These are phyloP conservation scores for Micractinium sp. DNA, from an alignment of 139 green algal genomes.

Conservation along the genomic window DNA sequence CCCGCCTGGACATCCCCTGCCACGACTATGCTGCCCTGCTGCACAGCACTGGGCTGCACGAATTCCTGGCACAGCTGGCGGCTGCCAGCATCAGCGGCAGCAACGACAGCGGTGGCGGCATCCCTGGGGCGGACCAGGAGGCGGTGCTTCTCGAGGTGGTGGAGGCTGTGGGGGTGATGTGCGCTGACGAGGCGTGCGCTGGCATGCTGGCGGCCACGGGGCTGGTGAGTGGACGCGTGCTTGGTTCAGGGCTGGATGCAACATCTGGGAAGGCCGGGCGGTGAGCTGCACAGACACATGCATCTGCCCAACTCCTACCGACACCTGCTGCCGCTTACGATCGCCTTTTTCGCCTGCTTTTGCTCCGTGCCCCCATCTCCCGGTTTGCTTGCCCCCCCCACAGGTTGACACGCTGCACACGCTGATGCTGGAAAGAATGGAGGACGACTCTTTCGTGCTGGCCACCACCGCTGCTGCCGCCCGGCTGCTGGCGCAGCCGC, in stretches of 20 bases:
- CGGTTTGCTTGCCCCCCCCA: too few species aligned
- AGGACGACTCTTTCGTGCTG: slow-evolving; percentile 89
- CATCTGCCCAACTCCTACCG: too few species aligned
- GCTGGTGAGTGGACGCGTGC: slow-evolving; percentile 42
- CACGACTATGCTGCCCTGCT: slow-evolving; percentile 72
- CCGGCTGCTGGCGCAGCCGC: slow-evolving; percentile 67
- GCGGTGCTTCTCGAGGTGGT: slow-evolving; percentile 81
- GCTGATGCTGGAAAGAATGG: slow-evolving; percentile 74
- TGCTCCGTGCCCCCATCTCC: too few species aligned
- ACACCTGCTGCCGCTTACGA: too few species aligned
- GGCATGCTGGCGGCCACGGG: slow-evolving; percentile 60
- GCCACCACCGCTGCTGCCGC: slow-evolving; percentile 70
- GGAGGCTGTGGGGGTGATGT: slow-evolving; percentile 75
- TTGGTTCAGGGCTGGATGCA: background rate
- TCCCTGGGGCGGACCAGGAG: too few species aligned
- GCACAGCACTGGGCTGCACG: slow-evolving; percentile 68
- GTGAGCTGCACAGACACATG: too few species aligned
- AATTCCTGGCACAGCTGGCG: slow-evolving; percentile 66
- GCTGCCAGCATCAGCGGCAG: slow-evolving; percentile 47
- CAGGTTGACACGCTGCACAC: slow-evolving; percentile 65
- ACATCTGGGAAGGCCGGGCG: too few species aligned
- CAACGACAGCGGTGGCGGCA: background rate
- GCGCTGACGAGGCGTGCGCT: slow-evolving; percentile 65
- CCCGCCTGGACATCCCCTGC: slow-evolving; percentile 78
- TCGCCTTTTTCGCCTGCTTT: too few species aligned